A percentile compares a stretch with the other conserved stretches of the same genome.
phyloP scores from a whole-genome alignment of 2,329 filamentous ascomycete genomes.

The Canariomyces notabilis region DNA sequence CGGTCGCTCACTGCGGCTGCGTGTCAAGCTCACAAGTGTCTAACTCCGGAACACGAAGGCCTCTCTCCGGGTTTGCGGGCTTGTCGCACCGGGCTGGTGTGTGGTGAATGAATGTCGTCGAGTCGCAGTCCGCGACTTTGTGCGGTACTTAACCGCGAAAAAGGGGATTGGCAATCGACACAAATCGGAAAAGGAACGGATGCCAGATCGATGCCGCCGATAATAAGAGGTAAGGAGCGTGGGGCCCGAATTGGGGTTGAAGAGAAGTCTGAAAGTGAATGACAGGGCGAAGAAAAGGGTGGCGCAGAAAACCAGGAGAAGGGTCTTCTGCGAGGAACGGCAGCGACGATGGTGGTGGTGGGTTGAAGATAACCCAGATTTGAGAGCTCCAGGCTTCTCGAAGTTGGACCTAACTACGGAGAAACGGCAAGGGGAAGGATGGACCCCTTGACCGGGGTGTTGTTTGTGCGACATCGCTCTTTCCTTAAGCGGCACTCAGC shows the following conservation, averaged over 20 bases:
- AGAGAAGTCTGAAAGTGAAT: conserved; percentile 14
- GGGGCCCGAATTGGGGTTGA: conserved; percentile 5
- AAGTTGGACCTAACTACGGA: too few relatives aligned
- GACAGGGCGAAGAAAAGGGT: conserved; percentile 9
- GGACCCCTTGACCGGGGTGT: conserved; percentile 9
- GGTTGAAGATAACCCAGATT: conserved; percentile 22
- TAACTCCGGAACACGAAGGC: not conserved
- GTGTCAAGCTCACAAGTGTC: conserved; percentile 11
- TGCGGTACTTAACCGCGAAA: conserved; percentile 5
- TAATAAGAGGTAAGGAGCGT: conserved; percentile 17
- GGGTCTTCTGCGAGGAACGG: conserved; percentile 13
- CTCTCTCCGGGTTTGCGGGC: not conserved
- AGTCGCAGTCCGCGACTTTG: conserved; percentile 3
- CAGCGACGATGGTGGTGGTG: conserved; percentile 15
- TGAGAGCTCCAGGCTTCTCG: conserved; percentile 1
- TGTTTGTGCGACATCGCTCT: conserved; percentile 13
- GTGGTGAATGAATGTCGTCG: not conserved
- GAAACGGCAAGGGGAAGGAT: conserved; percentile 7
- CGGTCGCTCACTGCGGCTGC: conserved; percentile 8
- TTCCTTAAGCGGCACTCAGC: conserved; percentile 19
- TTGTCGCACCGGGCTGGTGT: too few relatives aligned
- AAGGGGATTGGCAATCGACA: conserved; percentile 20
- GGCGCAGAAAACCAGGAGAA: conserved; percentile 15
- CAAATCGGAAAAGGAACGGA: conserved; percentile 10
- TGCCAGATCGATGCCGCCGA: conserved; percentile 5